A percentile compares a stretch with the other conserved stretches of the same genome.
Conservation (phyloP, 345 rosid genomes). For the Euphorbia peplus region DNA sequence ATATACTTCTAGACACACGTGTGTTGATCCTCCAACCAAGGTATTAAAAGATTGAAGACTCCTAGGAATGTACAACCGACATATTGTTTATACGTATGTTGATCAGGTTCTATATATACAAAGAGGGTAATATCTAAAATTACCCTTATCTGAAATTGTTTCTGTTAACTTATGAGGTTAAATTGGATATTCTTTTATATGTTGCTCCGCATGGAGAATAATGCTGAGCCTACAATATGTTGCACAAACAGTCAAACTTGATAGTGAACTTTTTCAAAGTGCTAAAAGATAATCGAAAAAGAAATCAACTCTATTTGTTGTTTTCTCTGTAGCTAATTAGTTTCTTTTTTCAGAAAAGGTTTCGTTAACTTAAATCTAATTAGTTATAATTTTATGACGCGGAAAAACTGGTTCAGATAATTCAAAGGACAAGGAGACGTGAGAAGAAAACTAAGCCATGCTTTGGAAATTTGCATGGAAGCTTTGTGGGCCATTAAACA, state of each 20-base stretch:
- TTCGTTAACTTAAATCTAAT: not conserved
- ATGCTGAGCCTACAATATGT: not conserved
- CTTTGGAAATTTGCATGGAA: not conserved
- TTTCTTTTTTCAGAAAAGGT: no score
- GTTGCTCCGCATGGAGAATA: not conserved
- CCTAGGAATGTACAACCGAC: not conserved
- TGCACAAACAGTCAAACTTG: not conserved
- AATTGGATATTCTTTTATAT: not conserved
- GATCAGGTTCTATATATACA: not conserved
- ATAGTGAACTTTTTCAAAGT: not conserved
- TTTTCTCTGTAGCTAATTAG: not conserved
- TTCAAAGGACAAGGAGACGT: not conserved
- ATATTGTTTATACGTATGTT: not conserved
- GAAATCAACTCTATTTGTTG: not conserved
- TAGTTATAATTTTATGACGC: not conserved
- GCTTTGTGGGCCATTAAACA: not conserved
- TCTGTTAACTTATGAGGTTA: not conserved
- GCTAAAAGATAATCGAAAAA: not conserved
- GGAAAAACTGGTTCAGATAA: not conserved
- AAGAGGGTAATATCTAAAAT: not conserved
- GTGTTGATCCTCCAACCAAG: not conserved
- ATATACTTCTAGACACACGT: not conserved
- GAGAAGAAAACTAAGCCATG: not conserved
- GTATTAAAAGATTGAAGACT: not conserved
- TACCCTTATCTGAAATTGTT: not conserved